A percentile compares a stretch with the other conserved stretches of the same genome.
Conservation (phyloP, 108 stramenopile species). For the Stephanodiscus minutulus region DNA sequence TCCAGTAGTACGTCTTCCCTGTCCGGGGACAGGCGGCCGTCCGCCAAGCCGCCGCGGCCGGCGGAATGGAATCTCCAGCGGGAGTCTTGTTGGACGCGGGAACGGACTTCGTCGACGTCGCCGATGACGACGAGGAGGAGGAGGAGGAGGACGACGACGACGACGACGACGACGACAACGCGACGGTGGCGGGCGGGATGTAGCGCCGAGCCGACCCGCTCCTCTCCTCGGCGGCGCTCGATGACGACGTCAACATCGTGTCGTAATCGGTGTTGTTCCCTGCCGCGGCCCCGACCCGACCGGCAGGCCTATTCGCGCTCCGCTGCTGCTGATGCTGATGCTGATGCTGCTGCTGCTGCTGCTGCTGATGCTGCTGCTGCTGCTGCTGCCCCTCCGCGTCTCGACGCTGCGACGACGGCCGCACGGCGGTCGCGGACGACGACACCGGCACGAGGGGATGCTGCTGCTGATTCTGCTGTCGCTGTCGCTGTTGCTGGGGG, state of each 20-base stretch:
- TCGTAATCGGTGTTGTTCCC: not conserved
- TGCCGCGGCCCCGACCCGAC: no score
- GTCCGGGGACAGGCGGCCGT: constrained; percentile 76
- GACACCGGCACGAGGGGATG: not conserved
- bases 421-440: not conserved
- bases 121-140: not conserved
- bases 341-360: constrained; percentile 1
- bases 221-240: not conserved
- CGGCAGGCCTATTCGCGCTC: no score
- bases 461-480: not conserved
- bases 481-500: not conserved
- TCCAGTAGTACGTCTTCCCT: constrained; percentile 91
- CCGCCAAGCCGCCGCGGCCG: constrained; percentile 52
- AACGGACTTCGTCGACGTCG: constrained; percentile 6
- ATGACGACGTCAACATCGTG: not conserved
- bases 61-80: not conserved
- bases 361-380: not conserved
- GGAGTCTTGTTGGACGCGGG: no score
- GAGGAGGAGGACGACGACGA: not conserved
- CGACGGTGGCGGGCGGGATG: not conserved
- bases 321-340: no score
- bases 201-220: not conserved
- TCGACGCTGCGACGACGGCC: not conserved
- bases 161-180: not conserved
- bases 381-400: not conserved